Base-by-base conservation (phyloP, 371 early-diverging fungal species). In the Synchytrium microbalum region DNA sequence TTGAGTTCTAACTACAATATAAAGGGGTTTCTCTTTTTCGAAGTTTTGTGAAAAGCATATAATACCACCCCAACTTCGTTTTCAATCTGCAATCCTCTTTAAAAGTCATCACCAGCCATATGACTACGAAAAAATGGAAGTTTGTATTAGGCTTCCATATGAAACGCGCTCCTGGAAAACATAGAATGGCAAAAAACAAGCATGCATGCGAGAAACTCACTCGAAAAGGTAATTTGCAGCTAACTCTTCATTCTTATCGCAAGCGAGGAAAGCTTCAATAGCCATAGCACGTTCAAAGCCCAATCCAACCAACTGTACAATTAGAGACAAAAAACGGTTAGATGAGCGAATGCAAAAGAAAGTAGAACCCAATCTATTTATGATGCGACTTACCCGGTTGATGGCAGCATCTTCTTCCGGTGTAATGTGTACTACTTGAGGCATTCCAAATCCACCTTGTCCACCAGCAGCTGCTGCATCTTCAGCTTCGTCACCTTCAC, bases 191-290 rank as follows among this genome's bases (percentile, higher is more conserved):
- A n/a, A n/a, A n/a, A n/a, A n/a, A n/a, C 51, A n/a, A n/a, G n/a
- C n/a, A n/a, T n/a, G n/a, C n/a, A n/a, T n/a, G n/a, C n/a, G n/a
- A 23, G n/a, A n/a, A n/a, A n/a, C n/a, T n/a, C n/a, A 51, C 23
- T 96, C 95, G 77, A 96, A 93, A 73, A 97, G 71, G 72, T 89
- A 96, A 75, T 96, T 96, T 32, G 96, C 98, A 0, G 98, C 93
- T 68, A 95, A 70, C 72, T 95, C 91, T 82, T 98, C 98, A 75
- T 96, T 92, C 75, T 92, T 93, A 67, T 98, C 98, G 72, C 98
- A 98, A 10, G 93, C 93, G 72, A 98, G 84, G 76, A 84, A 98
- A 28, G 96, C 98, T 78, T 95, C 93, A 64, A 93, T 84, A 27
- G 85, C 98, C 16, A 75, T 62, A 58, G 75, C 79, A 51, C 92